A percentile compares a stretch with the other conserved stretches of the same genome.
phyloP scores from a whole-genome alignment of 768 basidiomycete species.

The Flagelloscypha sp. region DNA sequence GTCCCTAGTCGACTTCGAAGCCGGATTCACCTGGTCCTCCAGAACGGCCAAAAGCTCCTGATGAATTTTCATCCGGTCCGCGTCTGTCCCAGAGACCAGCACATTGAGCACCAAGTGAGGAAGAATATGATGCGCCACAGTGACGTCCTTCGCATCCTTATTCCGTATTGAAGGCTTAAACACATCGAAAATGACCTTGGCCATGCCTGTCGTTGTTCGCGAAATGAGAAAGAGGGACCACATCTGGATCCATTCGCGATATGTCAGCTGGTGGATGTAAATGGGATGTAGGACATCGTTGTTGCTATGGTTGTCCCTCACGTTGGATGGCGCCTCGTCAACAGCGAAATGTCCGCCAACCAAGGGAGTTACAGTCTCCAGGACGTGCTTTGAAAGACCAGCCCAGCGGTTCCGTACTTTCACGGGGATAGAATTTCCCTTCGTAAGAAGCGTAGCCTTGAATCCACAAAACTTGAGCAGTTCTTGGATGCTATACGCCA shows the following conservation, averaged over 20 bases:
- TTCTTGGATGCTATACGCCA: conserved; percentile 91
- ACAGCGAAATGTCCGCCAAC: conserved; percentile 62
- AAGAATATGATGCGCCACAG: conserved; percentile 85
- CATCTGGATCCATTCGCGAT: conserved; percentile 91
- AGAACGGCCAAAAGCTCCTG: conserved; percentile 75
- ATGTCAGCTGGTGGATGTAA: conserved; percentile 69
- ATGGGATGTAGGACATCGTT: conserved; percentile 56
- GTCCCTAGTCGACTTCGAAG: conserved; percentile 54
- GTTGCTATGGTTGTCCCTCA: too few relatives aligned
- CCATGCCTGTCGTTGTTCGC: conserved; percentile 46
- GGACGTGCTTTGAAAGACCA: conserved; percentile 67
- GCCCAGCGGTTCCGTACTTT: conserved; percentile 76
- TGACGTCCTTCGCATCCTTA: conserved; percentile 89
- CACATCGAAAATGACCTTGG: conserved; percentile 65
- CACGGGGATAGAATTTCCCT: conserved; percentile 42
- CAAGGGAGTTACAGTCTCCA: conserved; percentile 81
- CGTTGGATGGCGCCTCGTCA: conserved; percentile 35
- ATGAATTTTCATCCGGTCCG: conserved; percentile 56
- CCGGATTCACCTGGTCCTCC: conserved; percentile 71
- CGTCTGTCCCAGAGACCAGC: conserved; percentile 63
- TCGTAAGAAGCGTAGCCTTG: conserved; percentile 59
- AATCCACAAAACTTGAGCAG: conserved; percentile 83
- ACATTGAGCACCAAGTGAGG: conserved; percentile 88
- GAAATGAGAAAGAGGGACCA: conserved; percentile 83
- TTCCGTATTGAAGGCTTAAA: conserved; percentile 73